Percentiles rank a stretch among this genome's conserved stretches.
phyloP scores from a whole-genome alignment of 2,329 filamentous ascomycete species.

The Penicillium italicum region DNA sequence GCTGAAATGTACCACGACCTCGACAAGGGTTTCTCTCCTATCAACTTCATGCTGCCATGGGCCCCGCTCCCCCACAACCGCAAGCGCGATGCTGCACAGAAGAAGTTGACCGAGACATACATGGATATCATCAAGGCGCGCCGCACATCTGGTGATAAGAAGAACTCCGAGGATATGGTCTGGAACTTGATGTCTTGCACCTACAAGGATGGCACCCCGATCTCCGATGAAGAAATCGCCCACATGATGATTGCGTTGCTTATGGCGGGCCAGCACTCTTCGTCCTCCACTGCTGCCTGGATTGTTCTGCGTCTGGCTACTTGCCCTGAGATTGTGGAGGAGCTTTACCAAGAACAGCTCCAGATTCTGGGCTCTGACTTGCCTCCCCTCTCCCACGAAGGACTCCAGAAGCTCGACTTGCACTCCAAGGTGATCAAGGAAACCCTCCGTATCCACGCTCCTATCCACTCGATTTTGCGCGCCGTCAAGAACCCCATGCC shows the following conservation, averaged over 20 bases:
- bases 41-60: conserved; percentile 91
- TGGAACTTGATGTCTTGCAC: conserved; percentile 81
- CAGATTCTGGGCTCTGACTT: conserved; percentile 68
- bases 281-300: conserved; percentile 79
- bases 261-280: conserved; percentile 89
- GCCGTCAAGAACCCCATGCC: conserved; percentile 85
- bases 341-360: conserved; percentile 79
- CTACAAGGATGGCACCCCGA: conserved; percentile 75
- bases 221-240: conserved; percentile 81
- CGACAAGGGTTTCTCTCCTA: conserved; percentile 81
- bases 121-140: conserved; percentile 75
- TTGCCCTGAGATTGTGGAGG: conserved; percentile 73
- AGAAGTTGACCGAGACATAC: conserved; percentile 76
- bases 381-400: conserved; percentile 71
- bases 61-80: conserved; percentile 84
- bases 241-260: conserved; percentile 93
- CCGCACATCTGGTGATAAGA: conserved; percentile 51
- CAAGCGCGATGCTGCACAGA: conserved; percentile 73
- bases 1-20: conserved; percentile 82
- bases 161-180: conserved; percentile 72
- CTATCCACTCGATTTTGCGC: conserved; percentile 93
- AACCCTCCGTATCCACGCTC: conserved; percentile 83
- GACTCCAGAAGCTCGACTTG: conserved; percentile 72
- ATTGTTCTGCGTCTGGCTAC: conserved; percentile 77
- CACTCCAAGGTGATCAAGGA: conserved; percentile 86